Evolutionary conservation across 345 rosid genomes (phyloP), one percentile per base, ranked within the genome.

Genomic region (Adansonia digitata): DNA sequence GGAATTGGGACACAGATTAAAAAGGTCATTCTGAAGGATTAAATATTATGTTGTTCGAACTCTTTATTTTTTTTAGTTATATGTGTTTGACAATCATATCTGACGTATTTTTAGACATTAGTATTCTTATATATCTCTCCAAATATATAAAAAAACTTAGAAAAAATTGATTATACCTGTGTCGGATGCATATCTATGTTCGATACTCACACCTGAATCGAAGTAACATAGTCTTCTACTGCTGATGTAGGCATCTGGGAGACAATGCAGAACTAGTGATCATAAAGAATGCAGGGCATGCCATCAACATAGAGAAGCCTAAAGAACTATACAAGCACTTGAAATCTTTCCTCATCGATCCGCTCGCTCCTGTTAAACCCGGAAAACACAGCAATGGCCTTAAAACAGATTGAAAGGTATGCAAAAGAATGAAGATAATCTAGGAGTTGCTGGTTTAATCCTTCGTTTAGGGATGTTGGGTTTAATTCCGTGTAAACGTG

Each of bases 211-310:
- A n/a, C n/a, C n/a, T n/a, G n/a, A 5, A 51, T 5, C 56, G 11
- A 22, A 52, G 22, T 20, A 11, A 43, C 2, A 14, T 11, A 17
- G 13, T 48, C 56, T 34, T 77, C 27, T 61, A 20, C 37, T 34
- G 61, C 53, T 5, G 11, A 42, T 80, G 77, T 84, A 91, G 97
- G 80, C 87, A 94, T 76, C 72, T 91, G 34, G 91, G 90, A 66
- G 94, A 88, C 34, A 78, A 72, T 78, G 89, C 94, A 35, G 77
- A 84, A 24, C 53, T 94, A 18, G 88, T 85, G 71, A 56, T 90
- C 42, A 68, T 94, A 67, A 91, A 88, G 85, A 89, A 91, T 59
- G 92, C 82, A 26, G 97, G 97, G 35, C 98, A 94, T 77, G 94
- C 96, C 31, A 63, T 94, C 68, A 92, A 87, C 63, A 81, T 77